Base-by-base conservation (phyloP, 495 filamentous ascomycete genomes). In the Talaromyces proteolyticus region DNA sequence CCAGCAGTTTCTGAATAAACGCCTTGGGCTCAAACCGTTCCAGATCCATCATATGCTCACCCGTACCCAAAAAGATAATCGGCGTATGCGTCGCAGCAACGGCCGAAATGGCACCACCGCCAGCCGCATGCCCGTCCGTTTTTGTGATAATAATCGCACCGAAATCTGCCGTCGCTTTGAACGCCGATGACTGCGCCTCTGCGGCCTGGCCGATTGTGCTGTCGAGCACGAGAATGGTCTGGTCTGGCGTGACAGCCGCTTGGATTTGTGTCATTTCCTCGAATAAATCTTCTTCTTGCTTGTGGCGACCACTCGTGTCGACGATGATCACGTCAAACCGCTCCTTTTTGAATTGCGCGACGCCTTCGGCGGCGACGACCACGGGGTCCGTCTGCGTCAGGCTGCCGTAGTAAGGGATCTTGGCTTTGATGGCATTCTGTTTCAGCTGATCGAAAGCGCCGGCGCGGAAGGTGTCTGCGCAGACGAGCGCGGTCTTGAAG, bases 131-230 rank as follows among this genome's bases (percentile, higher is more conserved):
- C 24, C 93, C 93, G 64, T 98, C 93, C 0, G 93, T 97, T 73
- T 98, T 98, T 47, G 93, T 97, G 59, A 98, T 96, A 51, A 98
- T 95, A 62, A 98, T 98, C 51, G 94, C 93, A 57, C 93, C 93
- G 61, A 97, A 98, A 68, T 96, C 90, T 4, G 93, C 93, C 7
- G 91, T 89, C 48, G 95, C 92, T 62, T 99, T 97, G 80, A 99
- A 99, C 0, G 93, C 93, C 51, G 91, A 84, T 21, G 88, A 90
- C 59, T 99, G 93, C 2, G 85, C 86, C 67, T 99, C 93, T 3
- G 93, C 93, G 51, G 89, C 84, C 66, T 99, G 93, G 56, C 93
- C 93, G 58, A 99, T 97, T 38, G 87, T 91, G 20, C 92, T 85
- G 68, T 99, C 93, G 20, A 99, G 80, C 40, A 97, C 94, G 80